Evolutionary conservation across 108 stramenopile species (phyloP).

Genomic region (Cyclotella kingstonii): DNA sequence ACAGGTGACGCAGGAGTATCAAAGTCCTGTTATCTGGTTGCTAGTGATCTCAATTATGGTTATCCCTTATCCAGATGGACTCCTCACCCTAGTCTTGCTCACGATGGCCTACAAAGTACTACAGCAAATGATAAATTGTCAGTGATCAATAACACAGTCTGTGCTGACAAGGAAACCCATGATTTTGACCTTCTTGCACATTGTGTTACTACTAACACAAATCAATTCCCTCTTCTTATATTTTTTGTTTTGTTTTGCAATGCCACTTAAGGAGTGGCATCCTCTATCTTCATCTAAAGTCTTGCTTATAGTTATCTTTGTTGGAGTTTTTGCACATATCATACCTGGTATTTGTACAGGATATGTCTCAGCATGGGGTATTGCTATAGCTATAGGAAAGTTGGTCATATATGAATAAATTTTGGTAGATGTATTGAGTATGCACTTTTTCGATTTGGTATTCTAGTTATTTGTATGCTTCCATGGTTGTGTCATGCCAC

Average conservation of each 20-base stretch:
- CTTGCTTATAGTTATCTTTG: constrained; percentile 84
- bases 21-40: constrained; percentile 47
- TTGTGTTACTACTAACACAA: constrained; percentile 49
- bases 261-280: constrained; percentile 71
- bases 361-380: constrained; percentile 68
- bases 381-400: constrained; percentile 72
- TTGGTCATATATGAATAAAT: constrained; percentile 68
- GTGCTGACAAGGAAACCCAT: neutral
- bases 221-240: constrained; percentile 76
- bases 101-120: too few species aligned
- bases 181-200: constrained; percentile 42
- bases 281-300: constrained; percentile 79
- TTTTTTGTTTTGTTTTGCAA: constrained; percentile 72
- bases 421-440: constrained; percentile 67
- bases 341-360: constrained; percentile 60
- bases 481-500: constrained; percentile 49
- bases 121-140: too few species aligned
- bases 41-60: constrained; percentile 45
- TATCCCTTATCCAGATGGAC: constrained; percentile 54
- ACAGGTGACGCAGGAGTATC: constrained; percentile 64
- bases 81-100: constrained; percentile 10
- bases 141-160: neutral
- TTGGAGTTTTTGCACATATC: constrained; percentile 65
- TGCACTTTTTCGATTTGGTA: constrained; percentile 62
- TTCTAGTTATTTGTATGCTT: constrained; percentile 51